Percentiles rank a stretch among this genome's conserved stretches.
These are phyloP conservation scores for Eutypa lata DNA, from an alignment of 2,329 filamentous ascomycete genomes.

Conservation along the genomic window DNA sequence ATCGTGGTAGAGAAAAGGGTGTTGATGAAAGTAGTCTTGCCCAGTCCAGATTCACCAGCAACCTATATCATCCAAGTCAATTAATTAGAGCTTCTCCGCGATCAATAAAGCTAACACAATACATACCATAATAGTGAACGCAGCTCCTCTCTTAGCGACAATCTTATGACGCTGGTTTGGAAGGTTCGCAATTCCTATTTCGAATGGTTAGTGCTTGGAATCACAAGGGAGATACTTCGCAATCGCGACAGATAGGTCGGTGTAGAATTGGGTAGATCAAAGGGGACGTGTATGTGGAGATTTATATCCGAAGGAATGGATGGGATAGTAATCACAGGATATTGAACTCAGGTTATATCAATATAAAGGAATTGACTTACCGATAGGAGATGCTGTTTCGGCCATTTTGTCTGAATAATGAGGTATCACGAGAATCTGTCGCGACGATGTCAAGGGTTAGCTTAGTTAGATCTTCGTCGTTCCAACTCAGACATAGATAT, in stretches of 20 bases:
- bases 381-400: constrained; percentile 29
- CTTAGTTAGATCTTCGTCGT: not conserved
- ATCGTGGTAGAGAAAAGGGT: constrained; percentile 99
- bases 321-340: too few species aligned
- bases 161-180: constrained; percentile 75
- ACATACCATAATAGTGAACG: constrained; percentile 97
- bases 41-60: constrained; percentile 95
- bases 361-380: not conserved
- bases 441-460: constrained; percentile 49
- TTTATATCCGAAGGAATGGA: too few species aligned
- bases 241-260: not conserved
- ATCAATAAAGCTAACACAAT: constrained; percentile 4
- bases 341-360: too few species aligned
- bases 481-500: not conserved
- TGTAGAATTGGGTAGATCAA: constrained; percentile 36
- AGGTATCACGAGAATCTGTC: constrained; percentile 29
- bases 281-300: constrained; percentile 23
- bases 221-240: not conserved
- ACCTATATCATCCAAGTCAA: constrained; percentile 53
- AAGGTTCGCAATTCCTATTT: constrained; percentile 68
- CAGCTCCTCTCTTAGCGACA: constrained; percentile 81
- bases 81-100: not conserved
- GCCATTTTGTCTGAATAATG: constrained; percentile 13
- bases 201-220: constrained; percentile 1
- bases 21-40: constrained; percentile 99